phyloP scores from a whole-genome alignment of 208 protist genomes.

The Porcisia deanei region DNA sequence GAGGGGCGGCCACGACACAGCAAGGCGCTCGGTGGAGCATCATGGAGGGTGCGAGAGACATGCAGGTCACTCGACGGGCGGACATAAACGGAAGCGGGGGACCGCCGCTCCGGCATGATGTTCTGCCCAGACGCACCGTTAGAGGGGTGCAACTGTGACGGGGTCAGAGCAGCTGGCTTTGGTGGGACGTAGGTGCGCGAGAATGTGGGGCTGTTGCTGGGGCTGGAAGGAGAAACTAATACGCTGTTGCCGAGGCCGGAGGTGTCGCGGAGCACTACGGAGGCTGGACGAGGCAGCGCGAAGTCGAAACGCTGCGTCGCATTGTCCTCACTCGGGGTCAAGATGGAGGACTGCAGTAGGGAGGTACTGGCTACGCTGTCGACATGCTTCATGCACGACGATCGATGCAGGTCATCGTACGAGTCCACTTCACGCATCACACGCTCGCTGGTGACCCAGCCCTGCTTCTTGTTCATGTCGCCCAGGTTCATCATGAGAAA shows the following conservation, averaged over 20 bases:
- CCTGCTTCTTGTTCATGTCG: conserved; percentile 51
- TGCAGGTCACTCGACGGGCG: conserved; percentile 13
- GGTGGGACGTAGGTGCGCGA: conserved; percentile 17
- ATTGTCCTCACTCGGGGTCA: conserved; percentile 29
- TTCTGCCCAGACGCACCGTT: conserved; percentile 2
- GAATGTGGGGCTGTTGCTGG: conserved; percentile 11
- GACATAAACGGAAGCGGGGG: conserved; percentile 2
- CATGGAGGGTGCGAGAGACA: conserved; percentile 13
- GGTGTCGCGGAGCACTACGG: conserved; percentile 20
- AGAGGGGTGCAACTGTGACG: conserved; percentile 16
- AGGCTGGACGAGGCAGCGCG: conserved; percentile 15
- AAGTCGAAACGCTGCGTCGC: conserved; percentile 24
- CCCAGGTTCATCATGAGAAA: conserved; percentile 87
- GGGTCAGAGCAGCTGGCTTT: conserved; percentile 10
- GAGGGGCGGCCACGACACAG: conserved; percentile 21
- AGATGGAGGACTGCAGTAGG: conserved; percentile 32
- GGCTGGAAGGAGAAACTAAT: conserved; percentile 6
- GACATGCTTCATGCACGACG: conserved; percentile 29
- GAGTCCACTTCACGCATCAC: conserved; percentile 40
- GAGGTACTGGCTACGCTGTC: conserved; percentile 31
- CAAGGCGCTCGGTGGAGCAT: conserved; percentile 2
- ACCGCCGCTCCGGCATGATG: conserved; percentile 3
- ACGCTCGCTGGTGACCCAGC: conserved; percentile 45
- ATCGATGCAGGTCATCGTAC: conserved; percentile 34
- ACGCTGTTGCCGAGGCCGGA: conserved; percentile 15